Conservation (phyloP, 495 filamentous ascomycete species). For the Hyaloscypha bicolor region DNA sequence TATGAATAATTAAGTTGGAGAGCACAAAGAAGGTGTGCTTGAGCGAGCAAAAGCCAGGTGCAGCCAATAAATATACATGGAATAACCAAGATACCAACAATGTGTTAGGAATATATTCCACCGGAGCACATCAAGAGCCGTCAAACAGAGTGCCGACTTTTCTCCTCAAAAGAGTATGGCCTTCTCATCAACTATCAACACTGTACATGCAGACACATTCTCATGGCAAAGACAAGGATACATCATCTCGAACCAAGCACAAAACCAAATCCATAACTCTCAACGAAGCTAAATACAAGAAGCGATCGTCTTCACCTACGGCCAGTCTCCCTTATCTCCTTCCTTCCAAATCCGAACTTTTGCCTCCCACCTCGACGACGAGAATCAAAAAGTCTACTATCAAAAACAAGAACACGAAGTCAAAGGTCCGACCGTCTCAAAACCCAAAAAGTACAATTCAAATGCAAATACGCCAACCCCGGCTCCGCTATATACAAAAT, state of each 20-base stretch:
- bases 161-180: conserved; percentile 12
- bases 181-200: conserved; percentile 15
- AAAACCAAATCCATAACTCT: background rate
- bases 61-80: background rate
- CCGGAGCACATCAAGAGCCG: conserved; percentile 9
- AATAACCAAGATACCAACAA: conserved; percentile 1
- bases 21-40: conserved; percentile 3
- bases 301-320: background rate
- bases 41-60: background rate
- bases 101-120: conserved; percentile 5
- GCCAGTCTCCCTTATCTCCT: background rate
- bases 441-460: background rate
- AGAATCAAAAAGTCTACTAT: too few relatives aligned
- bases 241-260: background rate
- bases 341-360: background rate
- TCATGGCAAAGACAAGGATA: background rate
- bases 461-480: background rate
- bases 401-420: background rate
- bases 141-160: conserved; percentile 13
- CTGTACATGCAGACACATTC: background rate
- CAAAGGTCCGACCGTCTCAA: background rate
- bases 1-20: conserved; percentile 16
- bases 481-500: background rate
- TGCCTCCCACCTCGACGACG: too few relatives aligned
- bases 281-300: conserved; percentile 4